These are phyloP conservation scores for Miamiensis avidus DNA, from an alignment of 169 alveolate species.

Conservation along the genomic window DNA sequence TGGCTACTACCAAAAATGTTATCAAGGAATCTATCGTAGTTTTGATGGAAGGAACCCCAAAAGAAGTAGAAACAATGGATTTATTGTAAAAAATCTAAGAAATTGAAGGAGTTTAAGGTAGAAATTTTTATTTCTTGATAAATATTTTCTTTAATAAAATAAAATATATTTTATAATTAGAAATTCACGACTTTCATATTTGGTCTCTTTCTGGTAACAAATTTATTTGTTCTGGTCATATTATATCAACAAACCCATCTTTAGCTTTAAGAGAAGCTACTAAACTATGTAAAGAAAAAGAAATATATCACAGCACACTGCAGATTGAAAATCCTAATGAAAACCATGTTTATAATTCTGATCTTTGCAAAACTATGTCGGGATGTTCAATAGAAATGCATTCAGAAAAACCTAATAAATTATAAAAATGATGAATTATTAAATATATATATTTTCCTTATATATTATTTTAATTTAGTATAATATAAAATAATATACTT, in stretches of 20 bases:
- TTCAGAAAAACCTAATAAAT: too few relatives aligned
- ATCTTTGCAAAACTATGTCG: neutral
- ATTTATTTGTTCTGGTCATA: constrained; percentile 48
- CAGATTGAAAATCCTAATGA: constrained; percentile 12
- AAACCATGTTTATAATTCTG: constrained; percentile 1
- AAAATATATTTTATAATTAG: neutral
- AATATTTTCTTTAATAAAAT: too few relatives aligned
- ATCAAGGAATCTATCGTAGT: constrained; percentile 23
- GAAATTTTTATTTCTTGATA: neutral
- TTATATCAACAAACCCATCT: constrained; percentile 44
- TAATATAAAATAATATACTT: too few relatives aligned
- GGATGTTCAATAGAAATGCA: too few relatives aligned
- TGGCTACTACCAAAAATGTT: constrained; percentile 44
- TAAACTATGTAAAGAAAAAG: constrained; percentile 38
- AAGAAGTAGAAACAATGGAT: constrained; percentile 42
- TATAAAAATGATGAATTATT: too few relatives aligned
- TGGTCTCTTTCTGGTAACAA: constrained; percentile 54
- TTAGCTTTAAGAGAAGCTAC: constrained; percentile 35
- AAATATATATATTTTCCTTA: too few relatives aligned
- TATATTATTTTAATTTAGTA: too few relatives aligned
- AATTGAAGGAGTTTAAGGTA: constrained; percentile 43
- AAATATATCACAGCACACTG: constrained; percentile 8
- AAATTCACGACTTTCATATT: constrained; percentile 61
- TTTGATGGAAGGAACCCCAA: constrained; percentile 46
- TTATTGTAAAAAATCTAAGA: constrained; percentile 39